Percentiles rank a stretch among this genome's conserved stretches.
These are phyloP conservation scores for Nakaseomyces delphensis DNA, from an alignment of 1,139 yeast species.

Conservation along the genomic window DNA sequence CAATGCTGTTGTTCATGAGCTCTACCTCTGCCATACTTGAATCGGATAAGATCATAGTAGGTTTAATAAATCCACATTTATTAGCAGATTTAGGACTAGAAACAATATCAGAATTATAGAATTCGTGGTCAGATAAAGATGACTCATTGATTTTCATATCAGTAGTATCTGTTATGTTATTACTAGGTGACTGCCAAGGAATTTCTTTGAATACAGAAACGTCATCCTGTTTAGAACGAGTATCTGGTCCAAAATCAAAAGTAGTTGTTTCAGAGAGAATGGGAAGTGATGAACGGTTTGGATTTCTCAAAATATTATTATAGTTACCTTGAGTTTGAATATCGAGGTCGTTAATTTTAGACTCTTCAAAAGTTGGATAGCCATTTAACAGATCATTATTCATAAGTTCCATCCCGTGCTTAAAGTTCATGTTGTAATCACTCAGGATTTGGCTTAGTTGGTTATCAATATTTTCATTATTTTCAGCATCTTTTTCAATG, in stretches of 20 bases:
- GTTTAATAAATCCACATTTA: slow-evolving; percentile 14
- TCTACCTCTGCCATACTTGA: slow-evolving; percentile 3
- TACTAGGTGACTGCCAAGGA: slow-evolving; percentile 10
- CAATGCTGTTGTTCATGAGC: slow-evolving; percentile 4
- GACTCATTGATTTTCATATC: slow-evolving; percentile 3
- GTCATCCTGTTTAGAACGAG: not conserved
- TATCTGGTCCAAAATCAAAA: not conserved
- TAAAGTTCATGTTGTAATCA: slow-evolving; percentile 25
- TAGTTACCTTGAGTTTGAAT: not conserved
- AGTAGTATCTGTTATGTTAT: slow-evolving; percentile 9
- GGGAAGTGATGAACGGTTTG: slow-evolving; percentile 1
- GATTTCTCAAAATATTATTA: not conserved
- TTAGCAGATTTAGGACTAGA: slow-evolving; percentile 14
- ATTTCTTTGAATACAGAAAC: slow-evolving; percentile 3
- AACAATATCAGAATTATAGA: slow-evolving; percentile 11
- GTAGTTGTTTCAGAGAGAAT: slow-evolving; percentile 3
- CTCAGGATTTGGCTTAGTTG: slow-evolving; percentile 23
- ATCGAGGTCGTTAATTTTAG: not conserved
- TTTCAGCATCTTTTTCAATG: not conserved
- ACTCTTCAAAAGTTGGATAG: not conserved
- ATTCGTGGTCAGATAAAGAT: slow-evolving; percentile 3
- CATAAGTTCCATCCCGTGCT: not conserved
- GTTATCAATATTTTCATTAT: slow-evolving; percentile 14
- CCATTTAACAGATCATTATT: not conserved
- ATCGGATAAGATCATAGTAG: slow-evolving; percentile 17